Base-by-base conservation (phyloP, 352 stramenopile species). In the Phytophthora fragariae region DNA sequence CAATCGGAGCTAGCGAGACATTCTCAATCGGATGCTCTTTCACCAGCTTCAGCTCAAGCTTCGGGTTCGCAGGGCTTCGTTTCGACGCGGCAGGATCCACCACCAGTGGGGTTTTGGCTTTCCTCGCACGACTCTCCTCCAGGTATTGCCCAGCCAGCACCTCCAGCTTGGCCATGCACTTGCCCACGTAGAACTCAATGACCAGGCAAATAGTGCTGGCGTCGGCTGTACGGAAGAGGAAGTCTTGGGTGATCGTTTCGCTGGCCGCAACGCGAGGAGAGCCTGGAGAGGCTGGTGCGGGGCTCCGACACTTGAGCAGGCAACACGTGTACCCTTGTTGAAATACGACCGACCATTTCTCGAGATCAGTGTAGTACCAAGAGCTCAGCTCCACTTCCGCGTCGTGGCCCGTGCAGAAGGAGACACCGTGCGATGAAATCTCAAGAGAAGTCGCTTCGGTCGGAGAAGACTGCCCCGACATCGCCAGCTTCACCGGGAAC, bases 311-410 rank as follows among this genome's bases (percentile, higher is more conserved):
- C 57, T 72, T 88, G 19, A 93, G 65, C 17, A 92, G 74, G 46
- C 85, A 92, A 63, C 86, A 93, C n/a, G 66, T 62, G 5, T 84
- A 77, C 3, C 79, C 74, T 29, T 92, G 81, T 27, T 90, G 83
- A 52, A 73, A 75, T 6, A 88, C 84, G 1, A 92, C 80, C 4
- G 86, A 92, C 82, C 88, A 94, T 33, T 91, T 93, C 24, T 90
- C 86, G 11, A 94, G 84, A 9, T 93, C 88, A 0, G 88, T 94
- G 49, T 91, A 94, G 62, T 93, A 94, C 88, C 88, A 93, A 31
- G 75, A 85, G 70, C 84, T 86, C 21, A 92, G 62, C 29, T 88
- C 78, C 0, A 77, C 76, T 15, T 90, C 75, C 0, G 72, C 76
- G 11, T 89, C 79, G 35, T 80, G 72, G 0, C 79, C 84, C 0